Evolutionary conservation across 1,284 basidiomycete species (phyloP), one percentile per base, ranked within the genome.

Genomic region (Apiotrichum sp.): DNA sequence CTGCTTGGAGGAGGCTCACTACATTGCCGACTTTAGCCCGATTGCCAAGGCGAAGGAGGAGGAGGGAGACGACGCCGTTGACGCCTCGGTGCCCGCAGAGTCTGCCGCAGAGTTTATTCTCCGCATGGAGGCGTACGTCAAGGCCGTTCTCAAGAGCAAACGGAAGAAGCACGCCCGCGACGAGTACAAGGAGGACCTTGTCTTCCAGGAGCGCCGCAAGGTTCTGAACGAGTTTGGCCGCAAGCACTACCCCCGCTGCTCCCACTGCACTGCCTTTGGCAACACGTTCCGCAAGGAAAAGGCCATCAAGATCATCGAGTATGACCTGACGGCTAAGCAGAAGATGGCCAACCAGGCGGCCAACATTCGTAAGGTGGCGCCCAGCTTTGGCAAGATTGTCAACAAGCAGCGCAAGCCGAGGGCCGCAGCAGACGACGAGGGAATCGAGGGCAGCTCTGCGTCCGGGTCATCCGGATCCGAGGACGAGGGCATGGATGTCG

Each of bases 291-390:
- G 93, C 57, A 97, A 93, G 73, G 96, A 98, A 71, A 92, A 90
- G 1, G 83, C 89, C 70, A 89, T 90, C 57, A 98, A 97, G 78
- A 84, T 99, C 62, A 87, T 98, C 71, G 93, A 98, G 77, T 89
- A 89, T 67, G 92, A 93, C 66, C 81, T 98, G 34, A 81, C 88
- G 1, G 56, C 75, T 6, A 95, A 93, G 76, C 87, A 93, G 70
- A 89, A 88, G 73, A 79, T 76, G 39, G 80, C 83, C 51, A 84
- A 88, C 71, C 70, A 76, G 6, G 73, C 78, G n/a, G 74, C 76
- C 50, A 80, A 77, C n/a, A 76, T 86, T 57, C 56, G 53, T 51
- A 56, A 56, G 47, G 44, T 54, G 3, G 45, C 14, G 14, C 41
- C 46, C 32, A 50, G 39, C 48, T 36, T 79, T 92, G 40, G 73